Base-by-base conservation (phyloP, 2,329 filamentous ascomycete genomes). In the Graphilbum fragrans region DNA sequence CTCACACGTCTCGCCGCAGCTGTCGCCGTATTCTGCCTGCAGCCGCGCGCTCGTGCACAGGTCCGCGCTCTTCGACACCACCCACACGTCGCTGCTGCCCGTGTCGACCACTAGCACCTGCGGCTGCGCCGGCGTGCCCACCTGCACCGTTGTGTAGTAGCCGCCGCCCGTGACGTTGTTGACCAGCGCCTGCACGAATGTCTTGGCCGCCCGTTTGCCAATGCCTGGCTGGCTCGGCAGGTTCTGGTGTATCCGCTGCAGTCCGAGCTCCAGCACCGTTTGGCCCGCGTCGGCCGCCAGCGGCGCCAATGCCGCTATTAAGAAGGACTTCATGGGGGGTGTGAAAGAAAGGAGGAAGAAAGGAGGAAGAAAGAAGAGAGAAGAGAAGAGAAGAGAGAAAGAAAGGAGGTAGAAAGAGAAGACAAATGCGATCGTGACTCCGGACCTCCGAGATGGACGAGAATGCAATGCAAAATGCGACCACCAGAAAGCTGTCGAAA, bases 81-180 rank as follows among this genome's bases (percentile, higher is more conserved):
- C 60, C 74, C 76, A 80, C 4, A 74, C 68, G 52, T 80, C 77
- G 48, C 70, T 76, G 54, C 72, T 77, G 22, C 76, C 77, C 3
- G 76, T 80, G 55, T 80, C 76, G 47, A 80, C 64, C 41, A 73
- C 62, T 50, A 80, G 62, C 41, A 57, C 63, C 38, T 78, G 55
- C 3, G 57, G 55, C 55, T 80, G 76, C 1, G 63, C 59, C 1
- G 77, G 77, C 0, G 74, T 77, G 38, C 77, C 77, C 34, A 80
- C 57, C n/a, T 60, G 58, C 34, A 80, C 65, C 39, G 73, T 64
- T 33, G 70, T 67, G 52, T 68, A 75, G 58, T 77, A 78, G 14
- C 70, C 66, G 27, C 70, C 72, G 36, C 65, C 67, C 0, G 64
- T 67, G 45, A 74, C 51, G 47, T 73, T 74, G 57, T 78, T 77